Evolutionary conservation across 306 rosid species (phyloP).

Genomic region (Trifolium dubium): DNA sequence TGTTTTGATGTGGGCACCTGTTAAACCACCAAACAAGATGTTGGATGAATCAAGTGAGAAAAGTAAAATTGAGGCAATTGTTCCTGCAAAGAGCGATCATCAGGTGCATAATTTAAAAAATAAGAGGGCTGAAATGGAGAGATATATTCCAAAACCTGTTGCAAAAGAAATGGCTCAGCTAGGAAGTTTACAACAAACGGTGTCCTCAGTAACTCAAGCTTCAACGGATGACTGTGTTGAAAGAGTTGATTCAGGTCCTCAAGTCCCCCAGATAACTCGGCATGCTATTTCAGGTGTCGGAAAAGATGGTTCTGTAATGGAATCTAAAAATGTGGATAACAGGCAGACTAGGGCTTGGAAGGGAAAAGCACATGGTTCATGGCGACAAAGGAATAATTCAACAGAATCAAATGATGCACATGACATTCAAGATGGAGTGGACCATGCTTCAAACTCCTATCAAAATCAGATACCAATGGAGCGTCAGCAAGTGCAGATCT

Average conservation of each 20-base stretch:
- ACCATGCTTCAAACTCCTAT: conserved; percentile 47
- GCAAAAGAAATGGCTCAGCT: conserved; percentile 97
- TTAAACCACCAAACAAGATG: conserved; percentile 66
- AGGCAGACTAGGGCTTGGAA: conserved; percentile 61
- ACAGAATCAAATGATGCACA: conserved; percentile 51
- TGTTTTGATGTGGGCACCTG: conserved; percentile 88
- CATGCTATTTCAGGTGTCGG: conserved; percentile 50
- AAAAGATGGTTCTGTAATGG: conserved; percentile 54
- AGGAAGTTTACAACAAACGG: conserved; percentile 62
- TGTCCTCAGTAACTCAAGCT: conserved; percentile 52
- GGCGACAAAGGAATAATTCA: conserved; percentile 72
- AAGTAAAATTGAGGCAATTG: conserved; percentile 54
- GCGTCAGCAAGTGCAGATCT: conserved; percentile 46
- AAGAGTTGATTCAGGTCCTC: conserved; percentile 55
- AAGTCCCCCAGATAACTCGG: conserved; percentile 47
- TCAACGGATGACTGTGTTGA: conserved; percentile 49
- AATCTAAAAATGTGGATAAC: conserved; percentile 60
- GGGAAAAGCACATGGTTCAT: conserved; percentile 70
- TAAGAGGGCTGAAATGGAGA: conserved; percentile 96
- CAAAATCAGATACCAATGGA: conserved; percentile 48
- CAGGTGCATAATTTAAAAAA: conserved; percentile 70
- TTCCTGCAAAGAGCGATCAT: conserved; percentile 58
- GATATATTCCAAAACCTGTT: conserved; percentile 94
- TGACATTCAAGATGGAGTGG: conserved; percentile 52
- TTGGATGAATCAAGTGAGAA: conserved; percentile 59